Percentiles rank a stretch among this genome's conserved stretches.
Conservation (phyloP, 2,329 filamentous ascomycete species). For the Lachnellula arida region DNA sequence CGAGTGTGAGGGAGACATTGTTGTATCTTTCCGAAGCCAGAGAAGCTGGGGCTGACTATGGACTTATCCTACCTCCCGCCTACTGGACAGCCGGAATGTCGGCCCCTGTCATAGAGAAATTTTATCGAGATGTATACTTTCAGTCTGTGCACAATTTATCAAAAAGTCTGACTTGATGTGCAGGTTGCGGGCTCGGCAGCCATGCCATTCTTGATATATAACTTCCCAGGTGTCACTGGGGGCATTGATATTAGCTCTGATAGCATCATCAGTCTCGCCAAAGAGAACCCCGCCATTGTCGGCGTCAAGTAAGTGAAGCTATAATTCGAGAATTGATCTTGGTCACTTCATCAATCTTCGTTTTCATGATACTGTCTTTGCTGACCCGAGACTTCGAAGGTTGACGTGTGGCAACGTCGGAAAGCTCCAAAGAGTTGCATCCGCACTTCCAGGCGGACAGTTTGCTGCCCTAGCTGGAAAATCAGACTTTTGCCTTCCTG, state of each 20-base stretch:
- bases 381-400: not conserved
- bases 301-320: conserved; percentile 46
- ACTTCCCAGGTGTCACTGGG: conserved; percentile 54
- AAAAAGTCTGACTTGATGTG: not conserved
- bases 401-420: conserved; percentile 46
- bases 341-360: too few relatives aligned
- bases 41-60: conserved; percentile 60
- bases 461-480: conserved; percentile 67
- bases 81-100: conserved; percentile 62
- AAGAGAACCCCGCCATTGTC: conserved; percentile 49
- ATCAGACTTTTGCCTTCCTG: conserved; percentile 64
- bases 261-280: conserved; percentile 47
- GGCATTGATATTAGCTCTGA: conserved; percentile 57
- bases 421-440: conserved; percentile 48
- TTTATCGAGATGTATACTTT: too few relatives aligned
- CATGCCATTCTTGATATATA: conserved; percentile 59
- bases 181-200: conserved; percentile 51
- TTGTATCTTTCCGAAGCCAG: conserved; percentile 61
- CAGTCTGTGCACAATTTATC: conserved; percentile 58
- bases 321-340: too few relatives aligned
- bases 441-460: conserved; percentile 39
- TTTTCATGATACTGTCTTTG: too few relatives aligned
- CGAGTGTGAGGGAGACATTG: conserved; percentile 64
- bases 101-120: conserved; percentile 31
- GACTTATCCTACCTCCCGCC: conserved; percentile 62